Base-by-base conservation (phyloP, 345 rosid genomes). In the Gossypium ekmanianum region DNA sequence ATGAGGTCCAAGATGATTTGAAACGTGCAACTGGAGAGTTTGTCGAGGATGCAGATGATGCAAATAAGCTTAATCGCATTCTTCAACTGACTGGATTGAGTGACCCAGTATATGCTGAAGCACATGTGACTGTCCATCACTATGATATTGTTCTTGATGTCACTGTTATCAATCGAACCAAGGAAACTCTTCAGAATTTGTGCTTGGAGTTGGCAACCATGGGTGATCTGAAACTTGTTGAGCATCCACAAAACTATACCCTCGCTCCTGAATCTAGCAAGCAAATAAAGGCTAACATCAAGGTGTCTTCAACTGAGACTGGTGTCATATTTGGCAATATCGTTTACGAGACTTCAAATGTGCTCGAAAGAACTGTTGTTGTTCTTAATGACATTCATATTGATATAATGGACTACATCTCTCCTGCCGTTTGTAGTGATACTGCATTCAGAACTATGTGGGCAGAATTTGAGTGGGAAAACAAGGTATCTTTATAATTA, bases 401-500 rank as follows among this genome's bases (percentile, higher is more conserved):
- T 18, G 98, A 92, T 83, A 94, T 94, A 76, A 94, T 94, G 97
- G 98, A 94, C 84, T 94, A 94, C 47, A 94, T 94, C 67, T 92
- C 98, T 79, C 98, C 98, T 26, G 98, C 98, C 17, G 87, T 83
- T 76, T 93, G 98, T 74, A 78, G 93, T 47, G 99, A 95, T 61
- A 85, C 87, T 75, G 98, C 97, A 70, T 95, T 95, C 76, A 88
- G 98, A 80, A 81, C 97, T 22, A 95, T 95, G 99, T 95, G 98
- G 98, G 97, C 94, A n/a, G 97, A 94, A 77, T 94, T 94, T 74
- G 98, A 94, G 82, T 94, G 98, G 98, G 98, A 94, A 85, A 94
- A 94, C 88, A 94, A 94, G 97, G 98, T 94, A 83, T 75, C 52
- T 39, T 61, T 59, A 45, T 44, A 45, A 22, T 18, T 44, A 12